These are phyloP conservation scores for Phytophthora capsici DNA, from an alignment of 352 stramenopile genomes.

Conservation along the genomic window DNA sequence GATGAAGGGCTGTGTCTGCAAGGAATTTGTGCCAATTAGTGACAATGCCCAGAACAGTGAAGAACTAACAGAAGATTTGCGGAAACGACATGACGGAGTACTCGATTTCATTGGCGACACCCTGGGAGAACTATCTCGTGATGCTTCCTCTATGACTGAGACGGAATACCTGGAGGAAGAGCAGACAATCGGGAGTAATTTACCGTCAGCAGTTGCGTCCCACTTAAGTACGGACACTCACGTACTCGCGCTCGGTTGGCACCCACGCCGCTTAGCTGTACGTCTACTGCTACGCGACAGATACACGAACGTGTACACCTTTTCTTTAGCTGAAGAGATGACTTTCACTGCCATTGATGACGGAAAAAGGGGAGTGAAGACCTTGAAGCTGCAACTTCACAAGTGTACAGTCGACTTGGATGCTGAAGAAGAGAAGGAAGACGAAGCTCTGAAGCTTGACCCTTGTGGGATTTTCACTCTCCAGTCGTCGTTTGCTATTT, in stretches of 20 bases:
- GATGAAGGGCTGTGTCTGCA: constrained; percentile 65
- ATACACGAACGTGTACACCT: constrained; percentile 40
- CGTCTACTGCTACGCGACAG: constrained; percentile 32
- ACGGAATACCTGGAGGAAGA: constrained; percentile 22
- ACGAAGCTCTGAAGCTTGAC: constrained; percentile 11
- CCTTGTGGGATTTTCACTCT: constrained; percentile 31
- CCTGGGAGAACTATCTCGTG: constrained; percentile 18
- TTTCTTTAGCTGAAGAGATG: constrained; percentile 26
- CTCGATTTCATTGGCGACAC: constrained; percentile 40
- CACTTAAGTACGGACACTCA: constrained; percentile 27
- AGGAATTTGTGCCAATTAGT: constrained; percentile 18
- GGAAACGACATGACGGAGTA: constrained; percentile 20
- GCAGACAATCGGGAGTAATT: constrained; percentile 19
- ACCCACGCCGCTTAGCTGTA: constrained; percentile 17
- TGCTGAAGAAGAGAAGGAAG: constrained; percentile 12
- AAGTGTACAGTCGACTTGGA: constrained; percentile 29
- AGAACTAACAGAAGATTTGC: not conserved
- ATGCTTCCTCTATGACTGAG: constrained; percentile 21
- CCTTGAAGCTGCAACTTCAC: constrained; percentile 27
- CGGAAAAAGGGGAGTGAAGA: constrained; percentile 13
- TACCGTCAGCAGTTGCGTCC: constrained; percentile 24
- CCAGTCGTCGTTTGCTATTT: constrained; percentile 26
- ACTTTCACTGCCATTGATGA: constrained; percentile 15
- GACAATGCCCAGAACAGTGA: not conserved
- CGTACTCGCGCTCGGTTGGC: constrained; percentile 40